Base-by-base conservation (phyloP, 768 basidiomycete species). In the Amanita inopinata region DNA sequence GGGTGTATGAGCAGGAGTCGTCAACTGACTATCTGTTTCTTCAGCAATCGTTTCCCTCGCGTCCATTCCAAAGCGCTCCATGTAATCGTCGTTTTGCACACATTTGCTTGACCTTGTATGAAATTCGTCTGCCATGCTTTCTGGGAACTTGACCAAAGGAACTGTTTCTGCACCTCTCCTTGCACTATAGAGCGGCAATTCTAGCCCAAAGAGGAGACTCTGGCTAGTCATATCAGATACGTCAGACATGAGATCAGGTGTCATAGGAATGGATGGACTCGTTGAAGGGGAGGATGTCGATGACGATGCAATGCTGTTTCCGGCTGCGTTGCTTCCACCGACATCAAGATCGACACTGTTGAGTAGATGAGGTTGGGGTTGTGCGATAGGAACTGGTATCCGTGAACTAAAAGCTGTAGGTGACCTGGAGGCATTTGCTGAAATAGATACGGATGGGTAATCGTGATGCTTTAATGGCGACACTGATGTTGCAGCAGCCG, bases 181-280 rank as follows among this genome's bases (percentile, higher is more conserved):
- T n/a, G n/a, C n/a, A n/a, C n/a, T n/a, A n/a, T n/a, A 48, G 50
- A 69, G 61, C 1, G 81, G 76, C 3, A 77, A 78, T 36, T 77
- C 71, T 4, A 68, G 69, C 18, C 65, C 73, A 12, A 66, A 68
- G 3, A 74, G 67, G 2, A 71, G 79, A 18, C 59, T 59, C 41
- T 70, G 66, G 2, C 76, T 76, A 10, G 71, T 65, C 5, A 69
- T 65, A 43, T 82, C 79, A 11, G 78, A 82, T 42, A 65, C 62
- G 52, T 83, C 81, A 14, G 71, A 68, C 15, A 70, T 62, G n/a
- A 81, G 59, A 40, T 79, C 78, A 3, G 81, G 78, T 12, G 72
- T 80, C 23, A 66, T 65, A n/a, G 72, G 69, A 25, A 24, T 23
- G 15, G 34, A 37, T 19, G 34, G 14, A 30, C 23, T 20, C 9